phyloP scores from a whole-genome alignment of 192 early-diverging fungal genomes.

The Mortierella hygrophila region DNA sequence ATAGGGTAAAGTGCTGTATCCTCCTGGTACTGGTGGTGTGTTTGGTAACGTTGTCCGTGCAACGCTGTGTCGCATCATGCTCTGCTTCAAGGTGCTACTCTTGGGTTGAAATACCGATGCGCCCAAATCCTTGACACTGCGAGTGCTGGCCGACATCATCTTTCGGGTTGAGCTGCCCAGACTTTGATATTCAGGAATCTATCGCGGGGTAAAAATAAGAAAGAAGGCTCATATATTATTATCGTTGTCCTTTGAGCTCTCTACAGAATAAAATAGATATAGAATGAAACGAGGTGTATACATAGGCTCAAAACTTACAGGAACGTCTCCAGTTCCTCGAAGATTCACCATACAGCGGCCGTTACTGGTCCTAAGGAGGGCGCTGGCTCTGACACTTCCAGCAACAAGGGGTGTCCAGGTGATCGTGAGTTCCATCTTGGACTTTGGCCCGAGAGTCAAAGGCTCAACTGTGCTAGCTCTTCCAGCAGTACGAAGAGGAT shows the following conservation, averaged over 20 bases:
- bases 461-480: neutral
- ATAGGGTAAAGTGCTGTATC: slow-evolving; percentile 53
- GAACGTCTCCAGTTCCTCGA: slow-evolving; percentile 38
- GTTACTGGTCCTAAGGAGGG: slow-evolving; percentile 29
- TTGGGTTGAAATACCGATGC: slow-evolving; percentile 3
- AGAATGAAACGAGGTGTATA: neutral
- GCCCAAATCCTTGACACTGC: neutral
- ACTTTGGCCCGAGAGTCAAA: slow-evolving; percentile 21
- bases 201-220: neutral
- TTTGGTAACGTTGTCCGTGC: neutral
- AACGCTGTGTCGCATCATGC: slow-evolving; percentile 39
- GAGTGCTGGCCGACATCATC: neutral
- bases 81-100: slow-evolving; percentile 29
- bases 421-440: slow-evolving; percentile 29
- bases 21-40: slow-evolving; percentile 22
- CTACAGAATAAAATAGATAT: neutral
- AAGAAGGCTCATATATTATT: neutral
- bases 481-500: slow-evolving; percentile 22
- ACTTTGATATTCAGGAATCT: slow-evolving; percentile 40
- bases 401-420: slow-evolving; percentile 40
- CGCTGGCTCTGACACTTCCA: slow-evolving; percentile 37
- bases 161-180: slow-evolving; percentile 18
- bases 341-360: slow-evolving; percentile 42
- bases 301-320: slow-evolving; percentile 15
- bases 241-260: too few species aligned